Base-by-base conservation (phyloP, 306 rosid genomes). In the Cucumis melo region DNA sequence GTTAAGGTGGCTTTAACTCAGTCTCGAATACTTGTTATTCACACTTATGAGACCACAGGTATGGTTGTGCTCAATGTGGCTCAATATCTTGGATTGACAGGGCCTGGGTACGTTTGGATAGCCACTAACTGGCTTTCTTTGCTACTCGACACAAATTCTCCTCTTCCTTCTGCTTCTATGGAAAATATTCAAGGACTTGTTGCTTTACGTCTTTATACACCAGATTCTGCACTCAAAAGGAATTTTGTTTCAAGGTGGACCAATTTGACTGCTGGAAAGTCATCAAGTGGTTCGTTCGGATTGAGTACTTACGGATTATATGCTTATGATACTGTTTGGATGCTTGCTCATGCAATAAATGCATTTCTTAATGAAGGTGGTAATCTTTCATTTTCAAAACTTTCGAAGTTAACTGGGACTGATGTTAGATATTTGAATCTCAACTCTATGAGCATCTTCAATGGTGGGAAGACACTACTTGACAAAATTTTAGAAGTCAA, bases 251-350 rank as follows among this genome's bases (percentile, higher is more conserved):
- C 91, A 4, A 86, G 89, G 80, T 95, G 99, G 99, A 87, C 82
- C 57, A 88, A 89, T 83, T 83, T 89, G 86, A 86, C 99, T n/a
- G 51, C 61, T 14, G 89, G 77, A 38, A 50, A 66, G 54, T 42
- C 83, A 53, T 51, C 74, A 44, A 50, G 75, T 8, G 84, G 81
- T 21, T 78, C 67, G 2, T 68, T 86, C 53, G 99, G 96, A 73
- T 77, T 95, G 77, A 87, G 82, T 44, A 73, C 85, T 68, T 82
- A 68, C 34, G 85, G 86, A 50, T 81, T 95, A 60, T 89, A 79
- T 83, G 98, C 99, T 19, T 95, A 95, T 78, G 99, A 95, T 75
- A 89, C 98, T 62, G 95, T 95, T 55, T 88, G 86, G 89, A 78
- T 82, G 77, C 93, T 95, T 72, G 99, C 98, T 75, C 97, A 56